A percentile compares a stretch with the other conserved stretches of the same genome.
phyloP scores from a whole-genome alignment of 108 stramenopile genomes.

The Conticribra guillardii region DNA sequence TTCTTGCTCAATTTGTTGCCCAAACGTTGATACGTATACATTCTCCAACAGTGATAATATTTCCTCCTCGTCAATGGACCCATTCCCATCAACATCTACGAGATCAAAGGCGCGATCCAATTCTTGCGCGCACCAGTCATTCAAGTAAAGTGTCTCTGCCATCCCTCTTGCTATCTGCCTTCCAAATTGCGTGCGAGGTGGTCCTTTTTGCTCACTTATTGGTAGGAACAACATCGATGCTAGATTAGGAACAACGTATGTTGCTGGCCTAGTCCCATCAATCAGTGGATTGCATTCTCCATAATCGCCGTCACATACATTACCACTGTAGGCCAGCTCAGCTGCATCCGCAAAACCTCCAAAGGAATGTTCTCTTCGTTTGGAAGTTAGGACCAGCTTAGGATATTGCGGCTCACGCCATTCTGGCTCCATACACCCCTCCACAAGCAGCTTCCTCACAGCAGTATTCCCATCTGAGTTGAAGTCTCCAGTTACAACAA shows the following conservation, averaged over 20 bases:
- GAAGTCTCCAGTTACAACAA: constrained; percentile 86
- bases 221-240: constrained; percentile 35
- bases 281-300: constrained; percentile 10
- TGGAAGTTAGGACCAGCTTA: constrained; percentile 22
- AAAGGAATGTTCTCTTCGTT: constrained; percentile 18
- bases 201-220: constrained; percentile 22
- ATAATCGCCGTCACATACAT: constrained; percentile 45
- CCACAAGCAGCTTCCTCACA: constrained; percentile 64
- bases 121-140: constrained; percentile 29
- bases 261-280: constrained; percentile 24
- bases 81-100: constrained; percentile 44
- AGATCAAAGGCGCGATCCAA: constrained; percentile 37
- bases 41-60: constrained; percentile 28
- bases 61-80: constrained; percentile 37
- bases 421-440: constrained; percentile 67
- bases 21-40: constrained; percentile 42
- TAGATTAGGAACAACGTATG: constrained; percentile 46
- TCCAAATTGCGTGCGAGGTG: constrained; percentile 42
- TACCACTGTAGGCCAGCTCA: constrained; percentile 34
- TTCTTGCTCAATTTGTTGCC: constrained; percentile 42
- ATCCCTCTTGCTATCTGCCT: constrained; percentile 33
- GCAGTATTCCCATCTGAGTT: constrained; percentile 70
- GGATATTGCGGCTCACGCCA: constrained; percentile 47
- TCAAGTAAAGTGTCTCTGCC: constrained; percentile 34
- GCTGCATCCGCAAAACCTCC: constrained; percentile 37